Base-by-base conservation (phyloP, 148 eudicot species). In the Drosera capensis region DNA sequence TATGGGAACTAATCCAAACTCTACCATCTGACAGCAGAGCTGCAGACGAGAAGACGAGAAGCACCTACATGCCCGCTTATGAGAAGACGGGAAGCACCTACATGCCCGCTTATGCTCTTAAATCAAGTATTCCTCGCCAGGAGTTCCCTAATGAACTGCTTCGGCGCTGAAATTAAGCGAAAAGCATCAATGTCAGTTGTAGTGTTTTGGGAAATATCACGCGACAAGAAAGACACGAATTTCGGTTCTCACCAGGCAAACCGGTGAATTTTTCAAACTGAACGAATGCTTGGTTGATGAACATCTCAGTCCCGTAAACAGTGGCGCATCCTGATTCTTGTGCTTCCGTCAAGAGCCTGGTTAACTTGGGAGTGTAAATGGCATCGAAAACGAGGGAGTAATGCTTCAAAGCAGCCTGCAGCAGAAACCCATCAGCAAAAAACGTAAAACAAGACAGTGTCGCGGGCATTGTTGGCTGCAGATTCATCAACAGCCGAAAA, bases 251-350 rank as follows among this genome's bases (percentile, higher is more conserved):
- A 54, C 58, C 58, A 43, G 58, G 58, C 36, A 43, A 45, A 34
- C 58, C 58, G 14, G 58, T 54, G 40, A 54, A 54, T n/a, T 54
- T 54, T 30, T 29, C n/a, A 34, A 54, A 54, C 36, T 54, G 58
- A n/a, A 54, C 49, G 29, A 43, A 54, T 43, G 58, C 58, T 54
- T 54, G 58, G 45, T 54, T 54, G 49, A 54, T 54, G 40, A 54
- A 54, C 58, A 54, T 54, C 22, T 54, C 58, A 17, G 58, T 54
- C 23, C 58, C 49, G 13, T 54, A 54, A 43, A 54, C 58, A n/a
- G 36, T 40, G 20, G 28, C 37, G 37, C 30, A 29, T 45, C 58
- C 58, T 6, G 42, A 31, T 54, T 54, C 49, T 54, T 54, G 58
- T 8, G 58, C 58, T 34, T 44, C 50, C 13, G 34, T 54, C 49